These are phyloP conservation scores for Paraphaeosphaeria minitans DNA, from an alignment of 2,329 filamentous ascomycete genomes.

Conservation along the genomic window DNA sequence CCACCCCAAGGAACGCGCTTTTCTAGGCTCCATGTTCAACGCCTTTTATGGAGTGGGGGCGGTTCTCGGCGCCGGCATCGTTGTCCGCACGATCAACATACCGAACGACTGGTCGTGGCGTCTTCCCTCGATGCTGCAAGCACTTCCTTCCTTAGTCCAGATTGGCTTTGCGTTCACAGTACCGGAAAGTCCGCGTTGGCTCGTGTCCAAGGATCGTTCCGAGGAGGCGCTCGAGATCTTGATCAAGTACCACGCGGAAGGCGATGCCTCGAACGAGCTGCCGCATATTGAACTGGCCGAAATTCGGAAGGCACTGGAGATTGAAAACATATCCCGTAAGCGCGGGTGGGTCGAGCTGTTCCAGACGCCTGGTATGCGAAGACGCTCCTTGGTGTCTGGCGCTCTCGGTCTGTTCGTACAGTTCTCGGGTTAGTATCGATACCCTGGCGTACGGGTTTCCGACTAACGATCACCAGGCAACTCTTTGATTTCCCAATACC, in stretches of 20 bases:
- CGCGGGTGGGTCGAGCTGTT: constrained; percentile 66
- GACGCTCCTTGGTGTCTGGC: constrained; percentile 65
- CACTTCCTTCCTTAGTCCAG: constrained; percentile 66
- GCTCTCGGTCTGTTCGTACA: constrained; percentile 70
- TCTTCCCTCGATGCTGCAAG: constrained; percentile 68
- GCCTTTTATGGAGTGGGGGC: constrained; percentile 68
- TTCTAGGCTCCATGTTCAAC: constrained; percentile 71
- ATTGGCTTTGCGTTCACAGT: constrained; percentile 65
- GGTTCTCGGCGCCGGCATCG: constrained; percentile 63
- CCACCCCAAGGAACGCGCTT: constrained; percentile 70
- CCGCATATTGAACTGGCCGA: constrained; percentile 71
- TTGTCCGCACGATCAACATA: constrained; percentile 66
- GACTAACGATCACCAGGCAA: too few relatives aligned
- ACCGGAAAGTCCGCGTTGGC: constrained; percentile 70
- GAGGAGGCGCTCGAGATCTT: constrained; percentile 67
- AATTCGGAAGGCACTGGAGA: constrained; percentile 66
- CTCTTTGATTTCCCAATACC: constrained; percentile 59
- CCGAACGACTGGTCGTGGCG: constrained; percentile 69
- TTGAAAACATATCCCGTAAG: constrained; percentile 59
- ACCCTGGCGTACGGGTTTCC: too few relatives aligned
- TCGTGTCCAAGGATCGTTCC: constrained; percentile 66
- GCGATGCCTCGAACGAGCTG: constrained; percentile 57
- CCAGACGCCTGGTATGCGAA: constrained; percentile 66
- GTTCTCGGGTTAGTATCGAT: constrained; percentile 69
- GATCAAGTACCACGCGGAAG: constrained; percentile 68